Conservation (phyloP, 2,329 filamentous ascomycete species). For the Aspergillus fructus region DNA sequence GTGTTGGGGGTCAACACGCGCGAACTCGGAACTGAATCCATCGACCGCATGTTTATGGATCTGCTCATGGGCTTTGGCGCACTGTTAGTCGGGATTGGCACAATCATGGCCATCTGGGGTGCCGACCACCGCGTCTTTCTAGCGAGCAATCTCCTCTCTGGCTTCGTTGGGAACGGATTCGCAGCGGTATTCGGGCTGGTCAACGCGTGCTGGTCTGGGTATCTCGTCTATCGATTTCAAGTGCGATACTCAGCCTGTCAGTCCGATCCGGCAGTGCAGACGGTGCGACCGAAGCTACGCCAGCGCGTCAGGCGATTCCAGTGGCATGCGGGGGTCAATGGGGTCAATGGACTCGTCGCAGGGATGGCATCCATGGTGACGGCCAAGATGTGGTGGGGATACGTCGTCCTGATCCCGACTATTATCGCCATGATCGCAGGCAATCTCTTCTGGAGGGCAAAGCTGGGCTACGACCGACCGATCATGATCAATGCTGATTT, state of each 20-base stretch:
- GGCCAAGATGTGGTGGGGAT: slow-evolving; percentile 54
- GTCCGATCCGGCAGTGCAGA: slow-evolving; percentile 14
- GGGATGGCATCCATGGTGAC: slow-evolving; percentile 53
- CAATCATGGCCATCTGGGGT: slow-evolving; percentile 56
- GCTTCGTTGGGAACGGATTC: slow-evolving; percentile 55
- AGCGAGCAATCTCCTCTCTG: slow-evolving; percentile 55
- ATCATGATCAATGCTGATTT: slow-evolving; percentile 6
- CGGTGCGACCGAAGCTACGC: slow-evolving; percentile 31
- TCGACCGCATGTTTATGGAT: slow-evolving; percentile 55
- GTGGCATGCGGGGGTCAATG: slow-evolving; percentile 47
- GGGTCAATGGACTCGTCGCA: slow-evolving; percentile 48
- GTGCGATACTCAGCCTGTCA: slow-evolving; percentile 35
- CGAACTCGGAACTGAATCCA: slow-evolving; percentile 52
- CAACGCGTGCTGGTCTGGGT: slow-evolving; percentile 51
- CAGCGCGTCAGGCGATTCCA: slow-evolving; percentile 44
- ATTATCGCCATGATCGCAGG: slow-evolving; percentile 48
- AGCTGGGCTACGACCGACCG: slow-evolving; percentile 49
- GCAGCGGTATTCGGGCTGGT: slow-evolving; percentile 51
- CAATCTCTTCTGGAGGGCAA: slow-evolving; percentile 51
- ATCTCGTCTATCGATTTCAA: slow-evolving; percentile 44
- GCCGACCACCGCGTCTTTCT: slow-evolving; percentile 43
- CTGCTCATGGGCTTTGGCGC: slow-evolving; percentile 51
- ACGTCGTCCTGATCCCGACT: slow-evolving; percentile 53
- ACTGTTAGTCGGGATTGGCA: slow-evolving; percentile 52
- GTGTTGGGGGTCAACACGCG: slow-evolving; percentile 48